A percentile compares a stretch with the other conserved stretches of the same genome.
Conservation (phyloP, 495 filamentous ascomycete genomes). For the Delitschia confertaspora region DNA sequence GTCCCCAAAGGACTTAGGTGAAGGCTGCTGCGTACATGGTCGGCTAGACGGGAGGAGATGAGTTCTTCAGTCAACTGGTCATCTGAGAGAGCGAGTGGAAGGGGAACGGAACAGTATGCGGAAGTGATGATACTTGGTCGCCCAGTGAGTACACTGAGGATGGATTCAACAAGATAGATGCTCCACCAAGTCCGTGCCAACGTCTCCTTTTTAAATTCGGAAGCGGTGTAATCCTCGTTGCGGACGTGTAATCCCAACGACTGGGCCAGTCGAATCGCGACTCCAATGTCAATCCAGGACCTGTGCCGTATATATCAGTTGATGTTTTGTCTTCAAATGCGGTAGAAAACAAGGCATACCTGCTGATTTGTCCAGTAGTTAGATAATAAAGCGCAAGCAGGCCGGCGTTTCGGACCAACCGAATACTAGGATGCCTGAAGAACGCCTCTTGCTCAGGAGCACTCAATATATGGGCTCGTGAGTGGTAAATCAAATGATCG, state of each 20-base stretch:
- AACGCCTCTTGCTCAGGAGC: constrained; percentile 45
- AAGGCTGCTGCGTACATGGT: constrained; percentile 1
- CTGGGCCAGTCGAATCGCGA: constrained; percentile 49
- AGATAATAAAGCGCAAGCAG: constrained; percentile 53
- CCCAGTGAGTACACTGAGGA: constrained; percentile 16
- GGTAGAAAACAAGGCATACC: constrained; percentile 36
- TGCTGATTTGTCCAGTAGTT: constrained; percentile 49
- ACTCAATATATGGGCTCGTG: constrained; percentile 44
- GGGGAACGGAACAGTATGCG: constrained; percentile 15
- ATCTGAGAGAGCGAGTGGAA: constrained; percentile 19
- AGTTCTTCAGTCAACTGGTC: constrained; percentile 14
- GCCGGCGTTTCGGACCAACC: constrained; percentile 51
- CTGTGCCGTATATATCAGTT: constrained; percentile 31
- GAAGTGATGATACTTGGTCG: constrained; percentile 19
- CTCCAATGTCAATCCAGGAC: constrained; percentile 52
- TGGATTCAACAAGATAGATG: constrained; percentile 22
- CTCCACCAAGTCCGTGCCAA: constrained; percentile 25
- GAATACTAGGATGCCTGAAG: constrained; percentile 47
- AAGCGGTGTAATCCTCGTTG: constrained; percentile 35
- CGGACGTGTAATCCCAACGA: constrained; percentile 54
- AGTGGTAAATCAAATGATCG: constrained; percentile 49
- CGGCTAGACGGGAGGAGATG: constrained; percentile 3
- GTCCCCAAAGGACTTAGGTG: background rate
- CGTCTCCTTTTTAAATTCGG: constrained; percentile 15
- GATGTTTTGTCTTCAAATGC: constrained; percentile 7